phyloP scores from a whole-genome alignment of 495 filamentous ascomycete genomes.

The Niebla homalea region DNA sequence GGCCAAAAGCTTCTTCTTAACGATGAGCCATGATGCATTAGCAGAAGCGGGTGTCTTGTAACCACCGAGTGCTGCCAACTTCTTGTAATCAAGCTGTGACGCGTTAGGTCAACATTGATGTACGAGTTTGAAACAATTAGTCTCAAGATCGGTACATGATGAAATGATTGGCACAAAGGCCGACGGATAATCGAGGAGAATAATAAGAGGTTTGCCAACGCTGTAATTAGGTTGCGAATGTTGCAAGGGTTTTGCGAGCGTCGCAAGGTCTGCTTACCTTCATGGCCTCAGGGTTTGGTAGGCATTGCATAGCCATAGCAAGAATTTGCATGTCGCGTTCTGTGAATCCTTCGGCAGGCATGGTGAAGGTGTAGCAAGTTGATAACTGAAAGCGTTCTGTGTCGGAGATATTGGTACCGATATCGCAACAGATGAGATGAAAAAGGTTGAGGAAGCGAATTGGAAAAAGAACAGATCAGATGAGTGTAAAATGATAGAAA shows the following conservation, averaged over 20 bases:
- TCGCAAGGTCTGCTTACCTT: slow-evolving; percentile 5
- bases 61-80: slow-evolving; percentile 21
- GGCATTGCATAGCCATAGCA: slow-evolving; percentile 5
- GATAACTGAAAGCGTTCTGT: not conserved
- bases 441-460: not conserved
- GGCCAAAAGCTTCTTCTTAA: slow-evolving; percentile 19
- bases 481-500: not conserved
- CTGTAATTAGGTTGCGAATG: not conserved
- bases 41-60: slow-evolving; percentile 28
- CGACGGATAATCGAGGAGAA: not conserved
- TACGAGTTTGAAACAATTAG: too few relatives aligned
- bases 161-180: not conserved
- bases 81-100: slow-evolving; percentile 27
- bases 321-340: slow-evolving; percentile 9
- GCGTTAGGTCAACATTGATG: not conserved
- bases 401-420: not conserved
- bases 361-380: not conserved
- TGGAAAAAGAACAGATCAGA: not conserved
- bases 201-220: not conserved
- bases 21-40: slow-evolving; percentile 14
- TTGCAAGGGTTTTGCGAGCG: not conserved
- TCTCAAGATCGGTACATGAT: not conserved
- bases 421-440: not conserved
- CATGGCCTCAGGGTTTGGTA: not conserved
- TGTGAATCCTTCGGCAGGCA: slow-evolving; percentile 3